A percentile compares a stretch with the other conserved stretches of the same genome.
These are phyloP conservation scores for Psilocybe cyanescens DNA, from an alignment of 768 basidiomycete genomes.

Conservation along the genomic window DNA sequence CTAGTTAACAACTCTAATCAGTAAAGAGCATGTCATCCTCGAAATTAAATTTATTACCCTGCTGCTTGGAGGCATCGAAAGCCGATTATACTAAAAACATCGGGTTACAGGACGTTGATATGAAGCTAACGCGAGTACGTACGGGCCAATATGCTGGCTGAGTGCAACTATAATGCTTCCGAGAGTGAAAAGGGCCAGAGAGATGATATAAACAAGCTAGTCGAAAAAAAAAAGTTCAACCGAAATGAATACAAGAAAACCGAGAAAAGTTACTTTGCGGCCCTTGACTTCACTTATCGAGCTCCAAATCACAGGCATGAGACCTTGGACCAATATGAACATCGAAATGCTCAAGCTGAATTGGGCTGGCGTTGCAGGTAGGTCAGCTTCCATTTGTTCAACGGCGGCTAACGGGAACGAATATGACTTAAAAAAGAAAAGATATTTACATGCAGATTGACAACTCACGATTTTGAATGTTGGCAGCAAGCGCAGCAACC, in stretches of 20 bases:
- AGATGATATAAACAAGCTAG: conserved; percentile 57
- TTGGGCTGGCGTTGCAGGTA: conserved; percentile 61
- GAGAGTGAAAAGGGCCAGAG: conserved; percentile 54
- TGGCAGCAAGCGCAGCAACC: conserved; percentile 60
- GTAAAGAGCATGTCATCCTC: background rate
- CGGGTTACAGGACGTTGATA: background rate
- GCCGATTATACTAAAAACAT: conserved; percentile 52
- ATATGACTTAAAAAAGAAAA: background rate
- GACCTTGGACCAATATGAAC: conserved; percentile 78
- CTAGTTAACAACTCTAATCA: conserved; percentile 29
- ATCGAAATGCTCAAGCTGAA: conserved; percentile 71
- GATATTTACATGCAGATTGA: background rate
- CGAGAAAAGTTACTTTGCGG: conserved; percentile 52
- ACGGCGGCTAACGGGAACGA: conserved; percentile 55
- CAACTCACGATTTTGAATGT: conserved; percentile 66
- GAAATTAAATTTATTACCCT: conserved; percentile 44
- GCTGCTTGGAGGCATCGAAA: conserved; percentile 72
- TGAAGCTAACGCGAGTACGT: conserved; percentile 15
- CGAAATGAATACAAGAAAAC: background rate
- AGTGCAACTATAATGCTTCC: conserved; percentile 60
- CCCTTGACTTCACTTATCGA: conserved; percentile 77
- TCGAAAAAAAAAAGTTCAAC: background rate
- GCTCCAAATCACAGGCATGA: conserved; percentile 69
- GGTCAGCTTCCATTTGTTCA: conserved; percentile 55
- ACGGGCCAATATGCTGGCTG: conserved; percentile 47